These are phyloP conservation scores for Aspergillus melleus DNA, from an alignment of 2,329 filamentous ascomycete species.

Conservation along the genomic window DNA sequence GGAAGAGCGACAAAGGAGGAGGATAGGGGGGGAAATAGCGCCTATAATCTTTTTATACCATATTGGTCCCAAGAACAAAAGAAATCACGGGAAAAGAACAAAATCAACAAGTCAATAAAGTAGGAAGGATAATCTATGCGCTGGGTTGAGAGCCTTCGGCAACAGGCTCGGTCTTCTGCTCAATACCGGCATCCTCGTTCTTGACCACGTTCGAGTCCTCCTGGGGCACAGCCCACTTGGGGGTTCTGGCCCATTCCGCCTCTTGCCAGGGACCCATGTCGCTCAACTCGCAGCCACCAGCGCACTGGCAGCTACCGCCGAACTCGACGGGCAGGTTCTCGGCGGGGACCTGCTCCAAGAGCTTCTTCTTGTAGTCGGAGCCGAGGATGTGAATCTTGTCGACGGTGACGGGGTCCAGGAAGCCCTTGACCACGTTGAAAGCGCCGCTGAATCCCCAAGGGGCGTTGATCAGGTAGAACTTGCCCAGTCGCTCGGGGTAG, in stretches of 20 bases:
- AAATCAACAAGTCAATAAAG: slow-evolving; percentile 15
- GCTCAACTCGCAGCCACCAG: slow-evolving; percentile 79
- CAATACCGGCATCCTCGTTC: slow-evolving; percentile 27
- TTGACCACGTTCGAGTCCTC: slow-evolving; percentile 24
- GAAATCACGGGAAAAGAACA: slow-evolving; percentile 1
- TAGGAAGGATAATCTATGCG: slow-evolving; percentile 26
- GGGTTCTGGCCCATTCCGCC: slow-evolving; percentile 43
- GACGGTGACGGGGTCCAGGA: slow-evolving; percentile 95
- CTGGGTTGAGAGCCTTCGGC: slow-evolving; percentile 27
- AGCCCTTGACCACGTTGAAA: slow-evolving; percentile 85
- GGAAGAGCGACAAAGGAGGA: background rate
- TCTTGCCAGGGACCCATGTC: slow-evolving; percentile 84
- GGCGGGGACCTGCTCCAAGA: slow-evolving; percentile 78
- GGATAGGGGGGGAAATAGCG: slow-evolving; percentile 3
- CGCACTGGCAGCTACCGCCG: slow-evolving; percentile 79
- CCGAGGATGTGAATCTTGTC: slow-evolving; percentile 93
- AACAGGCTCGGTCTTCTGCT: slow-evolving; percentile 27
- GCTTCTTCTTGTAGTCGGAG: slow-evolving; percentile 75
- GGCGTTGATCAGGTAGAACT: slow-evolving; percentile 96
- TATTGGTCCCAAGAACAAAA: slow-evolving; percentile 21
- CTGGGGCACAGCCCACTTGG: slow-evolving; percentile 44
- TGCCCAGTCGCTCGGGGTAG: slow-evolving; percentile 95
- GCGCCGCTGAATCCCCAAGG: slow-evolving; percentile 91
- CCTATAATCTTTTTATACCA: slow-evolving; percentile 14
- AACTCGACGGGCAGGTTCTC: slow-evolving; percentile 89